Evolutionary conservation across 495 filamentous ascomycete species (phyloP).

Genomic region (Platismatia glauca): DNA sequence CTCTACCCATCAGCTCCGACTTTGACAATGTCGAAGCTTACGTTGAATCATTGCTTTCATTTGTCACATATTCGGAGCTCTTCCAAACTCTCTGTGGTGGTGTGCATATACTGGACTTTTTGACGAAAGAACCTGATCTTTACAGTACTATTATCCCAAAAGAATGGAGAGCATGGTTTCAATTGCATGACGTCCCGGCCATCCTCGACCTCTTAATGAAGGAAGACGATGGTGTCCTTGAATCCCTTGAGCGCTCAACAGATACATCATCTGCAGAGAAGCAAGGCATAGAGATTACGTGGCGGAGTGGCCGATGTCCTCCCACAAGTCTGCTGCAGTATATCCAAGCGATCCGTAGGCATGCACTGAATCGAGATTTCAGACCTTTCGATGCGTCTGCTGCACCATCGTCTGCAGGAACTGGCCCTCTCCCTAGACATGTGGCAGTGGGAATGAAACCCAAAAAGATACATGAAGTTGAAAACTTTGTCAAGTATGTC

Average conservation of each 20-base stretch:
- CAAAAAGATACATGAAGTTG: slow-evolving; percentile 90
- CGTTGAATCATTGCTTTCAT: slow-evolving; percentile 66
- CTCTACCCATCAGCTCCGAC: slow-evolving; percentile 48
- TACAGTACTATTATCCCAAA: slow-evolving; percentile 65
- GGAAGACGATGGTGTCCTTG: slow-evolving; percentile 63
- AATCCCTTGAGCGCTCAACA: slow-evolving; percentile 16
- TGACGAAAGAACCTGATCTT: slow-evolving; percentile 73
- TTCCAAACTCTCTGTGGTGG: slow-evolving; percentile 86
- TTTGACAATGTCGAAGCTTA: slow-evolving; percentile 60
- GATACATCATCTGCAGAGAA: neutral
- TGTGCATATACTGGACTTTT: slow-evolving; percentile 91
- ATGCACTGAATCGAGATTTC: slow-evolving; percentile 59
- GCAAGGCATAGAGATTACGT: slow-evolving; percentile 18
- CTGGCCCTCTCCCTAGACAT: slow-evolving; percentile 48
- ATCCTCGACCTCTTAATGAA: slow-evolving; percentile 72
- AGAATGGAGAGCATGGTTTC: slow-evolving; percentile 74
- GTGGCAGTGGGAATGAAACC: slow-evolving; percentile 86
- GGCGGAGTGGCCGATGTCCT: slow-evolving; percentile 47
- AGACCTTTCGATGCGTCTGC: slow-evolving; percentile 21
- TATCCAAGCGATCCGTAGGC: slow-evolving; percentile 60
- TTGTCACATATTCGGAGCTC: slow-evolving; percentile 63
- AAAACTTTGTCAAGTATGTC: slow-evolving; percentile 56
- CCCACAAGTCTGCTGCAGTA: slow-evolving; percentile 65
- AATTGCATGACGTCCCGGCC: slow-evolving; percentile 56
- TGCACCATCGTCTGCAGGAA: slow-evolving; percentile 24